Evolutionary conservation across 2,329 filamentous ascomycete species (phyloP).

Genomic region (Trichoderma sp.): DNA sequence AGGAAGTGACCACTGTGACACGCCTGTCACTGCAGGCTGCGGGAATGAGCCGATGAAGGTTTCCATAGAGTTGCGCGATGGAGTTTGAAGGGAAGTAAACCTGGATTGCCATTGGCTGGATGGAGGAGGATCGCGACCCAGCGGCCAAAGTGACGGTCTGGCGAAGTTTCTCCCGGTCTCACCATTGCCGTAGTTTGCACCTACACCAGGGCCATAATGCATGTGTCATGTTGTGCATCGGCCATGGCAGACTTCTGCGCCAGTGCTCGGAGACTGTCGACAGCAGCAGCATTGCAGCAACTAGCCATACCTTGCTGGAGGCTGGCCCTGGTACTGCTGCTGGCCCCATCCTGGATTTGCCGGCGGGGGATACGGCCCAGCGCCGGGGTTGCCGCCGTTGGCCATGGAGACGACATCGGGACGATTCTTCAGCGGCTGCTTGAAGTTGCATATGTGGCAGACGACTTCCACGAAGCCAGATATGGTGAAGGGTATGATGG

Average conservation of each 20-base stretch:
- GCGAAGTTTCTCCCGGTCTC: neutral
- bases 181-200: neutral
- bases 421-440: constrained; percentile 60
- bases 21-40: neutral
- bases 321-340: constrained; percentile 5
- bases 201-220: neutral
- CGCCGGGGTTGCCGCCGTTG: constrained; percentile 36
- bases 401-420: constrained; percentile 54
- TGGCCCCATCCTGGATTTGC: constrained; percentile 18
- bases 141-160: neutral
- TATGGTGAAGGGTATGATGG: constrained; percentile 67
- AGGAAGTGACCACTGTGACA: neutral
- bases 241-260: neutral
- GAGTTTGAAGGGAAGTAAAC: neutral
- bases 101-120: neutral
- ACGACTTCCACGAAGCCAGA: constrained; percentile 65
- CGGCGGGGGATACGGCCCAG: constrained; percentile 30
- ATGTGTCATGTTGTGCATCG: neutral
- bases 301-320: constrained; percentile 15
- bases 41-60: neutral
- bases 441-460: constrained; percentile 74
- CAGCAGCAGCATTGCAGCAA: neutral
- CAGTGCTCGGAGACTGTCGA: neutral
- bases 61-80: neutral
- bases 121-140: neutral